Evolutionary conservation across 192 early-diverging fungal species (phyloP), one percentile per base, ranked within the genome.

Genomic region (Geranomyces michiganensis): DNA sequence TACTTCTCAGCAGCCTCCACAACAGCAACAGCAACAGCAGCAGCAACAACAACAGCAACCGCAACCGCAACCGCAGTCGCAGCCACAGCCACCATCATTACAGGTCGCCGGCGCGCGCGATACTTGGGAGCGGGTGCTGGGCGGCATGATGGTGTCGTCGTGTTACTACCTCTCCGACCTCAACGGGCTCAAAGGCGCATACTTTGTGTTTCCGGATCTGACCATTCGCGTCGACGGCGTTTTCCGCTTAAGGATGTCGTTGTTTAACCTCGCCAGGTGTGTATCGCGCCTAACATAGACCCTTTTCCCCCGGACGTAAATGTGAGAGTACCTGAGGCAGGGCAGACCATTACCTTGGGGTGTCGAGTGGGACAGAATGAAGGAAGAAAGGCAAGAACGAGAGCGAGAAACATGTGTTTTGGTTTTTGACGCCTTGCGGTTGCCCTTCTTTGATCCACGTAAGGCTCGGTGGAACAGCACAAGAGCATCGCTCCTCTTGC

Each of bases 151-250:
- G 29, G 63, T 75, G 15, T 73, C 69, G 13, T 49, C 69, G 14
- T 75, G 61, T 17, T 48, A 71, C 49, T 65, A 49, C 32, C 74
- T 75, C 21, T 44, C 60, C 27, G 74, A 75, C 65, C 55, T 75
- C 0, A 30, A 26, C 26, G 74, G 74, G 9, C 22, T 26, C 8
- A 72, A 75, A 72, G 78, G 76, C 14, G 66, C 69, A 12, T 80
- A 67, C 33, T 80, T 80, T 62, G 70, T 78, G 14, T 80, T 80
- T 72, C 64, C 74, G 7, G 75, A 78, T 26, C 58, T 80, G 44
- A 31, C 53, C 49, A 56, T 80, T 9, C 68, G 78, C 9, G 56
- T 76, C 30, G 68, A 73, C 21, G 78, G 78, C 9, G 55, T 13
- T 15, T 80, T 74, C 33, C 71, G 78, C 24, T 41, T 80, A 19